Evolutionary conservation across 805 yeast genomes (phyloP).

Genomic region (Saccharomycopsis sp.): DNA sequence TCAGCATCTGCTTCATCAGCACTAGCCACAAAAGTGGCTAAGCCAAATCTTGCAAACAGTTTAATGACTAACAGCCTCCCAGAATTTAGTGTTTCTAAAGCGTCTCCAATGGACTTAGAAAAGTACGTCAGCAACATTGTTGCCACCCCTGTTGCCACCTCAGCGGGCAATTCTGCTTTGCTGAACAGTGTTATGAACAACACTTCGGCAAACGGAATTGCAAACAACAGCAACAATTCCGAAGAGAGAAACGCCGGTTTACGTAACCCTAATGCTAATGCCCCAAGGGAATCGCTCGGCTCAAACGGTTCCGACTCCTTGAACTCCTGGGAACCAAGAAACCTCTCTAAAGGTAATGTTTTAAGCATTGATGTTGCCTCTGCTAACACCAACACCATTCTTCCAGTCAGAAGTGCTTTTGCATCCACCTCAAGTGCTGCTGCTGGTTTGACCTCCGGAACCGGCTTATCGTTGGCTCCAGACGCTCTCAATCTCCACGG

Average conservation of each 20-base stretch:
- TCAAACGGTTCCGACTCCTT: not conserved
- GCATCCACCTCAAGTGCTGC: not conserved
- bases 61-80: constrained; percentile 6
- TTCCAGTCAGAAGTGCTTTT: constrained; percentile 13
- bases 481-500: constrained; percentile 4
- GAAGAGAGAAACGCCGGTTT: not conserved
- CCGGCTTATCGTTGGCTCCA: not conserved
- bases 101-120: constrained; percentile 15
- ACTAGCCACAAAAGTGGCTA: not conserved
- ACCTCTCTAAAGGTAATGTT: constrained; percentile 2
- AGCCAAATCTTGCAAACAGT: not conserved
- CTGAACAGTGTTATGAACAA: not conserved
- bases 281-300: no score
- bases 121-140: constrained; percentile 14
- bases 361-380: constrained; percentile 15
- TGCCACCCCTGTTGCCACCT: not conserved
- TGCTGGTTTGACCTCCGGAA: not conserved
- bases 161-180: not conserved
- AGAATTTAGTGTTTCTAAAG: not conserved
- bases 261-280: no score
- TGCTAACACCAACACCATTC: constrained; percentile 13
- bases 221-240: not conserved
- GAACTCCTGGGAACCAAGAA: not conserved
- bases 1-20: not conserved
- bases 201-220: not conserved